These are phyloP conservation scores for Cicer bijugum DNA, from an alignment of 306 rosid genomes.

Conservation along the genomic window DNA sequence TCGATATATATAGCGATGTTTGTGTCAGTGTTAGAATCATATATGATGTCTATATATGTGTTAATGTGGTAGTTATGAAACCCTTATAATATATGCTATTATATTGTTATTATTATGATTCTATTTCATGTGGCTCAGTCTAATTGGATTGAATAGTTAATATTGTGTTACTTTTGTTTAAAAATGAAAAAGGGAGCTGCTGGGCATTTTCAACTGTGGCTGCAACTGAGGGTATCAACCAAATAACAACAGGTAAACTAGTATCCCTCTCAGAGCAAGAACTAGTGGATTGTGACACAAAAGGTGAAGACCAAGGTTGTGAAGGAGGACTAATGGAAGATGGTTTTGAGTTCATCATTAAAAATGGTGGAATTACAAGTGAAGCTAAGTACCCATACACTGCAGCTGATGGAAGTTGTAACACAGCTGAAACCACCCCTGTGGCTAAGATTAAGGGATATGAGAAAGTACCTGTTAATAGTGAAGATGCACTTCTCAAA, in stretches of 20 bases:
- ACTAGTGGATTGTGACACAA: conserved; percentile 43
- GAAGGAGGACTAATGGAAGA: conserved; percentile 46
- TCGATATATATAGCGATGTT: too few species aligned
- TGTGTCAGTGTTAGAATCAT: too few species aligned
- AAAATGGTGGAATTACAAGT: conserved; percentile 45
- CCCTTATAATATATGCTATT: too few species aligned
- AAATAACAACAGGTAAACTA: conserved; percentile 32
- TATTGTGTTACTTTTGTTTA: conserved; percentile 7
- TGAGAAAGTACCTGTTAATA: conserved; percentile 39
- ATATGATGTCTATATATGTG: background rate
- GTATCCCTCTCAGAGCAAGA: conserved; percentile 45
- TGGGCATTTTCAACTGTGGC: conserved; percentile 46
- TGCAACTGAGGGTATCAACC: conserved; percentile 41
- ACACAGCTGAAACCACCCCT: background rate
- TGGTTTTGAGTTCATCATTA: conserved; percentile 42
- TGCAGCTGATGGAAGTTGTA: conserved; percentile 39
- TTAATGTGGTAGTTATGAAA: too few species aligned
- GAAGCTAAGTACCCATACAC: conserved; percentile 45
- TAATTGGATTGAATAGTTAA: background rate
- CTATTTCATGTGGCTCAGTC: background rate
- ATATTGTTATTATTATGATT: background rate
- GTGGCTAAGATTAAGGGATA: conserved; percentile 44
- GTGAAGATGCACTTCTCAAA: conserved; percentile 35
- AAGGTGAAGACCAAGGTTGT: conserved; percentile 45
- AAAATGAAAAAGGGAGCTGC: conserved; percentile 41